Evolutionary conservation across 768 basidiomycete species (phyloP).

Genomic region (Rhizopogon salebrosus): DNA sequence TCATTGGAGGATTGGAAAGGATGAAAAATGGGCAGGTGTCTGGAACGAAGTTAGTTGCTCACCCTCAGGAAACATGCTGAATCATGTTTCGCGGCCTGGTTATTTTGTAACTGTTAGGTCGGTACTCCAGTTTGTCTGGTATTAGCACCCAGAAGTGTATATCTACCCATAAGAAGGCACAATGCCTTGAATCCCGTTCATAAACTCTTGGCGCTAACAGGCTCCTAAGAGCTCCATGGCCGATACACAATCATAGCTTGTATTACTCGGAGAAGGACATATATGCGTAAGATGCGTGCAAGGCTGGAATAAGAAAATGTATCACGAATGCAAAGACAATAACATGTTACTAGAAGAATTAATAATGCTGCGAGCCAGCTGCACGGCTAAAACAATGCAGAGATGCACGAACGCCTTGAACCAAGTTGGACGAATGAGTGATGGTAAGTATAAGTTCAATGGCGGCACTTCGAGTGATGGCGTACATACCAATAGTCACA

Average conservation of each 20-base stretch:
- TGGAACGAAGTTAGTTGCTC: constrained; percentile 37
- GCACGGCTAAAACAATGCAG: not conserved
- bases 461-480: not conserved
- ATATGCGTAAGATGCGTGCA: not conserved
- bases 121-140: too few relatives aligned
- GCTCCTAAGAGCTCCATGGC: too few relatives aligned
- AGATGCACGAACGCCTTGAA: not conserved
- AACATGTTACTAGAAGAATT: not conserved
- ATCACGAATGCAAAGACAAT: not conserved
- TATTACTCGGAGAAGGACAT: too few relatives aligned
- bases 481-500: not conserved
- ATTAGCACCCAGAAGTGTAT: too few relatives aligned
- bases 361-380: not conserved
- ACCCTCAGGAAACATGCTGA: constrained; percentile 34
- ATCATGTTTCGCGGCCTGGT: not conserved
- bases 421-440: not conserved
- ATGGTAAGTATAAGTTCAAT: not conserved
- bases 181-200: too few relatives aligned
- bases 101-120: too few relatives aligned
- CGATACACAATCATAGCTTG: too few relatives aligned
- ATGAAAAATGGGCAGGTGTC: constrained; percentile 34
- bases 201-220: too few relatives aligned
- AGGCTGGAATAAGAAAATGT: not conserved
- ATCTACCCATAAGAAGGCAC: too few relatives aligned
- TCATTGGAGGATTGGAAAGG: constrained; percentile 30